These are phyloP conservation scores for Cryptococcus depauperatus DNA, from an alignment of 1,284 basidiomycete species.

Conservation along the genomic window DNA sequence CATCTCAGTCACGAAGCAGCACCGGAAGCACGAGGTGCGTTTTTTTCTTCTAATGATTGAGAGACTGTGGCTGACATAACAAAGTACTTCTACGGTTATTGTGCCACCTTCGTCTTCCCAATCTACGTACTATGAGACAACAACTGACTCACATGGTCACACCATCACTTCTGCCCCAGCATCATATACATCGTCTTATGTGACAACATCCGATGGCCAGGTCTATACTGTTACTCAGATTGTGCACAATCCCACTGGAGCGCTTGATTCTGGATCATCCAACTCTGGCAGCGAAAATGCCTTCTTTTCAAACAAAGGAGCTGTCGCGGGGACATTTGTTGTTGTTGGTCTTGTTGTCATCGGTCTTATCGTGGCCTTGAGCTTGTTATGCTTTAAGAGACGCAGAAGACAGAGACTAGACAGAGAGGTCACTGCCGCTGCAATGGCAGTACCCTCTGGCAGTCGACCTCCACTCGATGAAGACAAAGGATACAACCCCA, in stretches of 20 bases:
- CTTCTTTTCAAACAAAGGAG: constrained; percentile 45
- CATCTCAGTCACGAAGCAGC: constrained; percentile 1
- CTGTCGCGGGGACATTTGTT: constrained; percentile 46
- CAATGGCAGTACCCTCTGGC: constrained; percentile 38
- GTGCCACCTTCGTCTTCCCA: constrained; percentile 4
- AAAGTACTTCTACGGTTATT: constrained; percentile 23
- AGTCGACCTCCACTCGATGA: constrained; percentile 44
- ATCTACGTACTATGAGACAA: constrained; percentile 27
- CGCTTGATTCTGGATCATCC: constrained; percentile 32
- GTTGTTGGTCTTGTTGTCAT: constrained; percentile 46
- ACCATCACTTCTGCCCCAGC: constrained; percentile 33
- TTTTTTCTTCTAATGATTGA: neutral
- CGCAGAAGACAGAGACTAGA: constrained; percentile 43
- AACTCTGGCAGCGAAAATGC: constrained; percentile 26
- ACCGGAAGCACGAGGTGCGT: neutral
- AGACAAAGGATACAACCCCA: constrained; percentile 33
- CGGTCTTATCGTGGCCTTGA: constrained; percentile 40
- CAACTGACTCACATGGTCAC: constrained; percentile 32
- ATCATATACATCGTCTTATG: constrained; percentile 30
- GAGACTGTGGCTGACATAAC: neutral
- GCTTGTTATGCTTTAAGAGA: constrained; percentile 41
- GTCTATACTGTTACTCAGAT: constrained; percentile 42
- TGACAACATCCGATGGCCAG: constrained; percentile 36
- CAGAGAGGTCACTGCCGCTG: constrained; percentile 46
- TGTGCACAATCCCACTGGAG: constrained; percentile 41